phyloP scores from a whole-genome alignment of 2,329 filamentous ascomycete genomes.

The Hymenoscyphus fructigenus region DNA sequence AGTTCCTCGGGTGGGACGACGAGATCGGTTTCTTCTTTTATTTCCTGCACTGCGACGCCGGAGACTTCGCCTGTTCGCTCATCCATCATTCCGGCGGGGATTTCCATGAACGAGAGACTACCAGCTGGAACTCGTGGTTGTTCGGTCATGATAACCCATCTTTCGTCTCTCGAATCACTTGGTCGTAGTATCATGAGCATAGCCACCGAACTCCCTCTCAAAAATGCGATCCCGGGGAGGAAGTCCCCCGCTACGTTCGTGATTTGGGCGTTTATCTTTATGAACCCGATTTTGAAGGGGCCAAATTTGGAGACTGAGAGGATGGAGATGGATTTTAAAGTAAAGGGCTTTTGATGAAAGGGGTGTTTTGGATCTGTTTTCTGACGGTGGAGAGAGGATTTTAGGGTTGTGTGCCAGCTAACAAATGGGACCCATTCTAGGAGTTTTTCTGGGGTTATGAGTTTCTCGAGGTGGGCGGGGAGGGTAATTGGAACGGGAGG shows the following conservation, averaged over 20 bases:
- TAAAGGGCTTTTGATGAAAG: slow-evolving; percentile 52
- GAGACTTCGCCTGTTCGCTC: slow-evolving; percentile 43
- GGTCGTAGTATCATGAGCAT: slow-evolving; percentile 22
- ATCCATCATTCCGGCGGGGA: slow-evolving; percentile 42
- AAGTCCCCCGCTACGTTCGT: slow-evolving; percentile 39
- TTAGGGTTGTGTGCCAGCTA: slow-evolving; percentile 16
- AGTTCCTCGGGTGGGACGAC: slow-evolving; percentile 48
- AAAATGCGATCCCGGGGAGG: slow-evolving; percentile 10
- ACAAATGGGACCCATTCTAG: slow-evolving; percentile 48
- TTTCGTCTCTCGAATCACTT: slow-evolving; percentile 13
- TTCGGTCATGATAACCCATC: slow-evolving; percentile 21
- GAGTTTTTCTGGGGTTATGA: slow-evolving; percentile 44
- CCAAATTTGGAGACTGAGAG: slow-evolving; percentile 55
- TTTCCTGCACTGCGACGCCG: slow-evolving; percentile 56
- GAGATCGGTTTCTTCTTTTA: slow-evolving; percentile 54
- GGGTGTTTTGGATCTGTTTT: slow-evolving; percentile 40
- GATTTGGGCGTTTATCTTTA: slow-evolving; percentile 52
- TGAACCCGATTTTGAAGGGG: slow-evolving; percentile 48
- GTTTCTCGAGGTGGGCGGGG: not conserved
- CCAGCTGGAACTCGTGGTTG: slow-evolving; percentile 18
- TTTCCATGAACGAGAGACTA: slow-evolving; percentile 18
- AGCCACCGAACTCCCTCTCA: slow-evolving; percentile 17
- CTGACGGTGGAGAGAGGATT: slow-evolving; percentile 31
- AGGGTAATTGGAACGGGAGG: not conserved
- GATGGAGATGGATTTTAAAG: slow-evolving; percentile 48